phyloP scores from a whole-genome alignment of 2,329 filamentous ascomycete genomes.

The Coniochaeta prunicola region DNA sequence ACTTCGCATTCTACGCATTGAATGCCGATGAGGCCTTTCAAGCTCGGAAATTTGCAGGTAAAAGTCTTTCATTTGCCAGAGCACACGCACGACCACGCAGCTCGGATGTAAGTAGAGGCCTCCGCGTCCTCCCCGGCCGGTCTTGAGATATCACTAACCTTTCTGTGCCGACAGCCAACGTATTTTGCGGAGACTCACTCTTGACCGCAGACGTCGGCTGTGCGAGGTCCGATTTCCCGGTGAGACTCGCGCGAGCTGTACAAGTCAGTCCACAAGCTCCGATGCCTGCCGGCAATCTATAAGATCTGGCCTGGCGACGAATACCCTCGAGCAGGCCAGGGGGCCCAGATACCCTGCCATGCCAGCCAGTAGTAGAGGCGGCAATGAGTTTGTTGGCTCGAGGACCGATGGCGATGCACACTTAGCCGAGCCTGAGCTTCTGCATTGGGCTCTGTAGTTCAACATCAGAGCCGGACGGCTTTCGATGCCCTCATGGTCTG shows the following conservation, averaged over 20 bases:
- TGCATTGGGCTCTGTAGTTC: constrained; percentile 39
- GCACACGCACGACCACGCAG: constrained; percentile 39
- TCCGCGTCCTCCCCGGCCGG: not conserved
- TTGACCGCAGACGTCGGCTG: constrained; percentile 41
- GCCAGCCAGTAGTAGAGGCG: constrained; percentile 34
- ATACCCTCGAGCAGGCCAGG: constrained; percentile 29
- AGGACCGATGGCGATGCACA: constrained; percentile 30
- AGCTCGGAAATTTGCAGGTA: constrained; percentile 29
- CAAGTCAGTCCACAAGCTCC: constrained; percentile 18
- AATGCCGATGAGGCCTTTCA: constrained; percentile 34
- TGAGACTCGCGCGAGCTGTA: constrained; percentile 33
- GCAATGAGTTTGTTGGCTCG: constrained; percentile 28
- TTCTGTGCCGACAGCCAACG: constrained; percentile 6
- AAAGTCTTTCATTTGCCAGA: constrained; percentile 37
- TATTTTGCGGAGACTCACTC: constrained; percentile 31
- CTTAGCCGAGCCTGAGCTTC: constrained; percentile 31
- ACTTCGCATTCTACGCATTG: no score
- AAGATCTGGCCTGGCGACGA: constrained; percentile 44
- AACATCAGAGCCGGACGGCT: constrained; percentile 38
- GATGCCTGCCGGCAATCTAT: constrained; percentile 28
- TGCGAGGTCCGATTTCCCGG: constrained; percentile 43
- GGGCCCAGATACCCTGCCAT: constrained; percentile 23
- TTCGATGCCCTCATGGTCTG: constrained; percentile 19
- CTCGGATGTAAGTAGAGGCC: constrained; percentile 22
- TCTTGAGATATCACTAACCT: not conserved